A percentile compares a stretch with the other conserved stretches of the same genome.
Evolutionary conservation across 108 stramenopile species (phyloP).

Genomic region (Nannochloropsis granulata): DNA sequence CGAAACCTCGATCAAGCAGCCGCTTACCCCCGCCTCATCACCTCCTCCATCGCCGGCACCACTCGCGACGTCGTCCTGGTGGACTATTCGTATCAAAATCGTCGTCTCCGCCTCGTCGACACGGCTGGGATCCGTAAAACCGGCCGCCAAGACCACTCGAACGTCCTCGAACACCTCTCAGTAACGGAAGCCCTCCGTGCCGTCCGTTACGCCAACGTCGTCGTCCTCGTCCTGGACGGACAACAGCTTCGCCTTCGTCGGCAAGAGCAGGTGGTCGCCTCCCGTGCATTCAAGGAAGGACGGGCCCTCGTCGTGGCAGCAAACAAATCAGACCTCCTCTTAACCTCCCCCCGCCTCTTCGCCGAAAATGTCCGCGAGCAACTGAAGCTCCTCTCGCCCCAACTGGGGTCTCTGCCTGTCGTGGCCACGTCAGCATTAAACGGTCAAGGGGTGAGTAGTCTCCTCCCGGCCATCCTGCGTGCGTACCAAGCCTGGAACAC

Average conservation of each 20-base stretch:
- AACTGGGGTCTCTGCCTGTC: slow-evolving; percentile 27
- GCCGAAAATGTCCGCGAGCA: slow-evolving; percentile 21
- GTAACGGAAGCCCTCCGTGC: slow-evolving; percentile 27
- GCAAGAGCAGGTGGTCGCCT: slow-evolving; percentile 6
- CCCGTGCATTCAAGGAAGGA: slow-evolving; percentile 19
- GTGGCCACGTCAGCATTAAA: slow-evolving; percentile 13
- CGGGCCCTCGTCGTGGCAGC: slow-evolving; percentile 32
- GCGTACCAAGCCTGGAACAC: slow-evolving; percentile 26
- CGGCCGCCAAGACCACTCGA: slow-evolving; percentile 13
- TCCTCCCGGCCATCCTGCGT: slow-evolving; percentile 11
- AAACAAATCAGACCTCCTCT: slow-evolving; percentile 29
- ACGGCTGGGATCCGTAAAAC: slow-evolving; percentile 35
- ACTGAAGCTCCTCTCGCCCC: slow-evolving; percentile 23
- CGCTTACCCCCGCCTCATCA: background rate
- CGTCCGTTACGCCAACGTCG: slow-evolving; percentile 31
- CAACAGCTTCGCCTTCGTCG: slow-evolving; percentile 23
- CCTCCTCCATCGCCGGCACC: background rate
- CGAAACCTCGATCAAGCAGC: background rate
- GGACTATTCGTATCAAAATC: slow-evolving; percentile 27
- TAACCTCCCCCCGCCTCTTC: slow-evolving; percentile 13
- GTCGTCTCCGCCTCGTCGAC: slow-evolving; percentile 26
- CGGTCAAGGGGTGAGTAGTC: slow-evolving; percentile 5
- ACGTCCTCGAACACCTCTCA: slow-evolving; percentile 6
- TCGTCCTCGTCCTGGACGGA: slow-evolving; percentile 36
- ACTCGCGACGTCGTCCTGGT: slow-evolving; percentile 35